phyloP scores from a whole-genome alignment of 2,329 filamentous ascomycete genomes.

The Lizonia empirigonia region DNA sequence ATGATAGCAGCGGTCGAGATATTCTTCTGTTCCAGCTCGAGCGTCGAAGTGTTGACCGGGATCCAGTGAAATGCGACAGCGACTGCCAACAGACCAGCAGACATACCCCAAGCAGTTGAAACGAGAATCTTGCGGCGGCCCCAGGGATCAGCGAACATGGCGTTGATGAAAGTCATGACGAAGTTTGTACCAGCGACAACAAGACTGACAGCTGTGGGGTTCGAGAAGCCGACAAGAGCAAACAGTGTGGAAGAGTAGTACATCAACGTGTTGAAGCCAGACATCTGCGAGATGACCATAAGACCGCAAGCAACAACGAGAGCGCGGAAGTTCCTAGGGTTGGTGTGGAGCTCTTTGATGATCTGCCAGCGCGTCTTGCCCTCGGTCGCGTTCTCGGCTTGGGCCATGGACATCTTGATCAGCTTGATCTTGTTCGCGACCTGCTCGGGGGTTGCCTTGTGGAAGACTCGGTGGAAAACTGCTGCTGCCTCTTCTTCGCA shows the following conservation, averaged over 20 bases:
- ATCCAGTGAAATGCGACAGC: conserved; percentile 56
- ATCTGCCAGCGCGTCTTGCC: conserved; percentile 52
- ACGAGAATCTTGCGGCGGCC: conserved; percentile 55
- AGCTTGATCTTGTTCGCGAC: conserved; percentile 53
- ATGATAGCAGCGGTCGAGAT: conserved; percentile 46
- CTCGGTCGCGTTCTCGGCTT: conserved; percentile 48
- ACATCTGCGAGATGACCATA: conserved; percentile 59
- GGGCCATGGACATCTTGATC: conserved; percentile 50
- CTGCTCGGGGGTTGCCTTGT: conserved; percentile 51
- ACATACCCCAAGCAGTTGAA: conserved; percentile 54
- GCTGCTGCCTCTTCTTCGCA: conserved; percentile 44
- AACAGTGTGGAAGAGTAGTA: conserved; percentile 54
- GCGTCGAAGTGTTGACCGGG: conserved; percentile 52
- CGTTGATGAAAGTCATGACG: conserved; percentile 57
- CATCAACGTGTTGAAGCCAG: conserved; percentile 55
- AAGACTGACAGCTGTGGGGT: conserved; percentile 55
- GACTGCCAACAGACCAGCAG: conserved; percentile 49
- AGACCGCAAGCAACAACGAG: conserved; percentile 56
- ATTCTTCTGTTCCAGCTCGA: conserved; percentile 45
- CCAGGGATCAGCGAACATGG: conserved; percentile 54
- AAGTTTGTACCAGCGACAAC: conserved; percentile 56
- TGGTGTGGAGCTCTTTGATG: conserved; percentile 55
- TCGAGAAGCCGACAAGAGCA: conserved; percentile 56
- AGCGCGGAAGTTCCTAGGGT: conserved; percentile 54
- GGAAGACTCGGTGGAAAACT: conserved; percentile 46